Percentiles rank a stretch among this genome's conserved stretches.
Evolutionary conservation across 805 yeast species (phyloP).

Genomic region (Sugiyamaella qingdaonensis): DNA sequence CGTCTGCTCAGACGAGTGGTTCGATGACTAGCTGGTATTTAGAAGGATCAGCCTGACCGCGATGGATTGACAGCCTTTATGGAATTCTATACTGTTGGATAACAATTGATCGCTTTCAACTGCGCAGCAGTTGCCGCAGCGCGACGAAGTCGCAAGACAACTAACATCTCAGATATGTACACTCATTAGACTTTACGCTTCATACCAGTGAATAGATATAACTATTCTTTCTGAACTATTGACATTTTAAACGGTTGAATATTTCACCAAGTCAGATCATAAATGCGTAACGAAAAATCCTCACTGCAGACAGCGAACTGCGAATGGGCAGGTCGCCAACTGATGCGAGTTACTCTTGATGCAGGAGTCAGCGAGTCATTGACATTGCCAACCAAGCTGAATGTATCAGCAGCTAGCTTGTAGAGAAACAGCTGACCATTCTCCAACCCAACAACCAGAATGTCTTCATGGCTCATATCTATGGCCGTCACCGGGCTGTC

Average conservation of each 20-base stretch:
- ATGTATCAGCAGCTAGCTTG: slow-evolving; percentile 31
- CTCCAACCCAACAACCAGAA: slow-evolving; percentile 65
- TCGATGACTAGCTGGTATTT: too few species aligned
- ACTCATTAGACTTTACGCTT: too few species aligned
- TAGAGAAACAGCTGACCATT: slow-evolving; percentile 54
- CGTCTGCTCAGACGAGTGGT: too few species aligned
- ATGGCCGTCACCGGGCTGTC: slow-evolving; percentile 63
- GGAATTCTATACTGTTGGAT: too few species aligned
- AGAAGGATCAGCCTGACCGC: too few species aligned
- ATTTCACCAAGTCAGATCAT: neutral
- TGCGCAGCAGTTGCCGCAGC: too few species aligned
- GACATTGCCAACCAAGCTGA: slow-evolving; percentile 34
- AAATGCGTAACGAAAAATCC: slow-evolving; percentile 57
- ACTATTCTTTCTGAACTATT: neutral
- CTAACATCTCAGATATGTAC: too few species aligned
- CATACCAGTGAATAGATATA: neutral
- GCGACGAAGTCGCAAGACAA: too few species aligned
- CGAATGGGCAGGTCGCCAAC: slow-evolving; percentile 43
- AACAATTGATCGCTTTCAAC: too few species aligned
- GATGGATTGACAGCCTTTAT: too few species aligned
- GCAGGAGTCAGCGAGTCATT: slow-evolving; percentile 50
- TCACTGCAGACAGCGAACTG: slow-evolving; percentile 58
- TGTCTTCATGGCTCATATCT: slow-evolving; percentile 39
- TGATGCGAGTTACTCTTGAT: slow-evolving; percentile 55
- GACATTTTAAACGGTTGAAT: too few species aligned